Evolutionary conservation across 2,329 filamentous ascomycete species (phyloP).

Genomic region (Dryadomyces quercivorus): DNA sequence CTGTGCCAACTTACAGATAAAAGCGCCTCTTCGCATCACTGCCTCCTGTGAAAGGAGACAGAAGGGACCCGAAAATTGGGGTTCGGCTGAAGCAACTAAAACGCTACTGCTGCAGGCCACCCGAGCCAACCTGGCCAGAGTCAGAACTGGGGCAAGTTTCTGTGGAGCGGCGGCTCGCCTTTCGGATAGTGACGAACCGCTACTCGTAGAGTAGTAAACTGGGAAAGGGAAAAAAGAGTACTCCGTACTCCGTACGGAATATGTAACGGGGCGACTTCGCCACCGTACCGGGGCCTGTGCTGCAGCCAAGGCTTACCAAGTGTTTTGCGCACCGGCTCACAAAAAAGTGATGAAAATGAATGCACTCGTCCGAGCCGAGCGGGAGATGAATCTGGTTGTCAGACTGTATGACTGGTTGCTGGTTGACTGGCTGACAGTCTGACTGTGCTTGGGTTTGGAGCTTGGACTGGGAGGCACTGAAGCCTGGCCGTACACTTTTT

Average conservation of each 20-base stretch:
- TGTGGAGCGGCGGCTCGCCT: conserved; percentile 9
- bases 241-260: not conserved
- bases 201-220: not conserved
- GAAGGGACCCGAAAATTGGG: not conserved
- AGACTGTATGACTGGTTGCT: too few species aligned
- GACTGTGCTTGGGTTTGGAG: too few species aligned
- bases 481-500: too few species aligned
- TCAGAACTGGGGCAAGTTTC: conserved; percentile 3
- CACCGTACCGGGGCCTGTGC: not conserved
- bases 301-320: not conserved
- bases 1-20: not conserved
- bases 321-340: not conserved
- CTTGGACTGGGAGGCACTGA: too few species aligned
- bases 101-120: not conserved
- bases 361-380: too few species aligned
- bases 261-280: not conserved
- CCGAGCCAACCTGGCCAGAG: conserved; percentile 2
- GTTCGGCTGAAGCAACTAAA: not conserved
- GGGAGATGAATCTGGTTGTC: not conserved
- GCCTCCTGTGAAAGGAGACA: not conserved
- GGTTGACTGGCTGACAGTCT: too few species aligned
- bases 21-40: not conserved
- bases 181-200: not conserved
- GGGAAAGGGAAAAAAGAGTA: not conserved
- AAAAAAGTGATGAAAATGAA: too few species aligned